Conservation (phyloP, 805 yeast species). For the Cyberlindnera misumaiensis region DNA sequence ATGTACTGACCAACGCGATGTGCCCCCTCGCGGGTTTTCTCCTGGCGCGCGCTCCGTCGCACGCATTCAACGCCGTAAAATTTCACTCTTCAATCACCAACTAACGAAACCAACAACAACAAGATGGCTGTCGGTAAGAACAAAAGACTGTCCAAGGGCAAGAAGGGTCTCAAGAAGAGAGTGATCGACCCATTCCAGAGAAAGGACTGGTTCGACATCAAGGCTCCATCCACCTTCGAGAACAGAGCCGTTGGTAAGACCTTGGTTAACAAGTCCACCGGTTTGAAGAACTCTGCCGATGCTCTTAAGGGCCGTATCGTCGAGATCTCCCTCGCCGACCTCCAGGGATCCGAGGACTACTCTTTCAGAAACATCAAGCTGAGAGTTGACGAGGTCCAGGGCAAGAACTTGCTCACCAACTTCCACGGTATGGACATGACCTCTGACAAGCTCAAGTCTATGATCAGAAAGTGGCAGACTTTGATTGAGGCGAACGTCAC, state of each 20-base stretch:
- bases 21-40: too few relatives aligned
- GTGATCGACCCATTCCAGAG: conserved; percentile 99
- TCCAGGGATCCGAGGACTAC: conserved; percentile 98
- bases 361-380: conserved; percentile 95
- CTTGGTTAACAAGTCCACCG: conserved; percentile 95
- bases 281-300: conserved; percentile 96
- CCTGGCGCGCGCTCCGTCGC: too few relatives aligned
- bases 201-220: conserved; percentile 97
- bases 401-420: conserved; percentile 97
- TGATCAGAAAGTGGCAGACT: conserved; percentile 99
- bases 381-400: conserved; percentile 98
- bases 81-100: too few relatives aligned
- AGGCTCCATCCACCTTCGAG: conserved; percentile 98
- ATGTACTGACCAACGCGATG: too few relatives aligned
- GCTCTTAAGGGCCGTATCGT: conserved; percentile 97
- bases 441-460: conserved; percentile 93
- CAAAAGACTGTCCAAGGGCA: conserved; percentile 79
- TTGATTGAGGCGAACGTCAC: conserved; percentile 97
- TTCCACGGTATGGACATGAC: conserved; percentile 99
- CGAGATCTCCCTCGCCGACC: conserved; percentile 93
- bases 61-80: background rate
- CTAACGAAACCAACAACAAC: conserved; percentile 33
- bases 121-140: conserved; percentile 84
- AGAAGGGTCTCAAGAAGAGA: conserved; percentile 99
- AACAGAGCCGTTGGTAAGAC: conserved; percentile 99